phyloP scores from a whole-genome alignment of 305 asterid species.

The Salvia sclarea region DNA sequence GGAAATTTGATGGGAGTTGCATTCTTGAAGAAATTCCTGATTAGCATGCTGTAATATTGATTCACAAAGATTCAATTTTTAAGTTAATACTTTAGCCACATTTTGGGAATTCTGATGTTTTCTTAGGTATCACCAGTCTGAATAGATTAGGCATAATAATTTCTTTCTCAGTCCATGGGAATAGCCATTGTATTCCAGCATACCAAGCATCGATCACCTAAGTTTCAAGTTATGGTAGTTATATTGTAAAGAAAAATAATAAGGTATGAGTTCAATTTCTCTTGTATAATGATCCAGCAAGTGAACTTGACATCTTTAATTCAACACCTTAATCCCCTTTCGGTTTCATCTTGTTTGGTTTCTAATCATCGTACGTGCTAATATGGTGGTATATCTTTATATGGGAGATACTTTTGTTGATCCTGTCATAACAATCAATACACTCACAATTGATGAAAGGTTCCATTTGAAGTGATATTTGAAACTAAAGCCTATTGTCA shows the following conservation, averaged over 20 bases:
- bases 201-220: too few relatives aligned
- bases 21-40: conserved; percentile 14
- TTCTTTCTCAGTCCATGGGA: too few relatives aligned
- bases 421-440: too few relatives aligned
- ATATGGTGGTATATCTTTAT: too few relatives aligned
- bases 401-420: too few relatives aligned
- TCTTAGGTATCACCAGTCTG: too few relatives aligned
- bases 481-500: conserved; percentile 18
- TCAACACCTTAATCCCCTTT: background rate
- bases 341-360: background rate
- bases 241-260: background rate
- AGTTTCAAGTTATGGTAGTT: background rate
- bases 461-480: background rate
- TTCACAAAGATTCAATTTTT: background rate
- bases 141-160: too few relatives aligned
- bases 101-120: background rate
- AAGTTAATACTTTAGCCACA: background rate
- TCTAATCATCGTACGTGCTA: too few relatives aligned
- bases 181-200: too few relatives aligned
- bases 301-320: too few relatives aligned
- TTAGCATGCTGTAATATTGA: background rate
- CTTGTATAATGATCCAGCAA: too few relatives aligned
- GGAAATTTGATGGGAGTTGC: background rate
- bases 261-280: too few relatives aligned
- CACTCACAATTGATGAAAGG: background rate